Evolutionary conservation across 257 asterid genomes (phyloP).

Genomic region (Fraxinus americana): DNA sequence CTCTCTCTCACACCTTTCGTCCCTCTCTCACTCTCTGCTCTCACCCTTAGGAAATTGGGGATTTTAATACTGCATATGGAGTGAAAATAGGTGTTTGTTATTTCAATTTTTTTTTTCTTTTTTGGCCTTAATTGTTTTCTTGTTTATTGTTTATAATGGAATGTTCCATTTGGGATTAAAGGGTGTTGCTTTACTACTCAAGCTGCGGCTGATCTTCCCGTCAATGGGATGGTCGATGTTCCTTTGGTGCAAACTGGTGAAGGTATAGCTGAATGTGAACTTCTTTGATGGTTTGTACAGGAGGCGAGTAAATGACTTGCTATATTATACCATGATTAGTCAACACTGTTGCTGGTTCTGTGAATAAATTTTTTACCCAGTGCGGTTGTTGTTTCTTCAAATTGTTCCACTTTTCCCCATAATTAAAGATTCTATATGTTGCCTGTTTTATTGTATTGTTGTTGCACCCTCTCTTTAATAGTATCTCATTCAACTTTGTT

Average conservation of each 20-base stretch:
- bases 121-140: slow-evolving; percentile 9
- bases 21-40: too few species aligned
- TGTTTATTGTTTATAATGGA: slow-evolving; percentile 39
- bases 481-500: not conserved
- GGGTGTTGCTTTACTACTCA: slow-evolving; percentile 54
- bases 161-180: slow-evolving; percentile 42
- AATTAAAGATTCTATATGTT: not conserved
- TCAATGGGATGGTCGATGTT: slow-evolving; percentile 62
- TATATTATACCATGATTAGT: slow-evolving; percentile 13
- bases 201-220: slow-evolving; percentile 47
- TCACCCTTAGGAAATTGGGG: slow-evolving; percentile 12
- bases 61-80: not conserved
- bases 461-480: not conserved
- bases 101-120: slow-evolving; percentile 16
- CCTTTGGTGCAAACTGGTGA: slow-evolving; percentile 99
- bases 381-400: not conserved
- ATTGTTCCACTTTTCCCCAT: not conserved
- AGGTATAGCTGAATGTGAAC: slow-evolving; percentile 99
- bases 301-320: slow-evolving; percentile 63
- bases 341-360: not conserved
- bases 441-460: not conserved
- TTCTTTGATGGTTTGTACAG: slow-evolving; percentile 86
- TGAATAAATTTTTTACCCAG: slow-evolving; percentile 1
- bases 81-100: slow-evolving; percentile 12
- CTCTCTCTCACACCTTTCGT: too few species aligned